Base-by-base conservation (phyloP, 2,329 filamentous ascomycete species). In the Alternaria atra region DNA sequence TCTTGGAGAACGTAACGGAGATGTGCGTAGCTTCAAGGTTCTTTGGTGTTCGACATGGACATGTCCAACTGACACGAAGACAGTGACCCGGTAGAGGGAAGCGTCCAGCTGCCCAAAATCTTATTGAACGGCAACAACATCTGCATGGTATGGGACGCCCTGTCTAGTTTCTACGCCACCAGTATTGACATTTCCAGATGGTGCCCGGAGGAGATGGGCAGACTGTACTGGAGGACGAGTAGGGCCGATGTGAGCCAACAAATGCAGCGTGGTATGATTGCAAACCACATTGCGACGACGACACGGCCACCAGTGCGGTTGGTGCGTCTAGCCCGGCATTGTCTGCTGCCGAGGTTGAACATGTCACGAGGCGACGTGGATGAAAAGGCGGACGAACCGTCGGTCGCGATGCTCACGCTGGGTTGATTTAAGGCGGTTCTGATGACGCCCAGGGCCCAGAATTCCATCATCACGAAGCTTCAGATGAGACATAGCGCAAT, bases 41-140 rank as follows among this genome's bases (percentile, higher is more conserved):
- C 17, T 39, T 12, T 30, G 23, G n/a, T 4, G 29, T n/a, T 27
- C n/a, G 13, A 12, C 25, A 40, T 20, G 23, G n/a, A 51, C 32
- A 17, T 15, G 20, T 25, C 20, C 12, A 15, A 39, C 59, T 73
- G 50, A 72, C 39, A 15, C n/a, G 12, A 35, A 7, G 37, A 25
- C 66, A 98, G 94, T 78, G 95, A 99, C 81, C 97, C 97, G 81
- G 60, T 62, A 5, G 94, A 94, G 63, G 89, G 91, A 72, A 90
- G 94, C 80, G 91, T 89, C 46, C 97, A 97, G 80, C 87, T 99
- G 40, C 87, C 93, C 52, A 98, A 98, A 85, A 97, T 99, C 63
- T 82, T 99, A 42, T 84, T 99, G 39, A 99, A 99, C 75, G 95
- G 95, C 58, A 99, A 99, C 83, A 98, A 98, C 75, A 93, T 99